Evolutionary conservation across 257 asterid genomes (phyloP).

Genomic region (Leptodermis oblonga): DNA sequence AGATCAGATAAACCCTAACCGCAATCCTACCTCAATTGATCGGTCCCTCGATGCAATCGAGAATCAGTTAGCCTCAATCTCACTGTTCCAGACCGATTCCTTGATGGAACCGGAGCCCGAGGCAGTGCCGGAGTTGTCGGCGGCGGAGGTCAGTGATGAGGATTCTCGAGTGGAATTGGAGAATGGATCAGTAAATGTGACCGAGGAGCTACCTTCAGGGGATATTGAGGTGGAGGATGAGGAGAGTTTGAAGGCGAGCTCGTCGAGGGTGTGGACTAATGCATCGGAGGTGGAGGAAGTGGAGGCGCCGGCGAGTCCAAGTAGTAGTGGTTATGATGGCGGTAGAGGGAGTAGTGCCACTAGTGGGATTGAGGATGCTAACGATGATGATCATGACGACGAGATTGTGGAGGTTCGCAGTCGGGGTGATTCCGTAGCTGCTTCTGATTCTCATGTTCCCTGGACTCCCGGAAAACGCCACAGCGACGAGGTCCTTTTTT

Average conservation of each 20-base stretch:
- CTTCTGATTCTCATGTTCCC: conserved; percentile 35
- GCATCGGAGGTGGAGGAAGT: conserved; percentile 45
- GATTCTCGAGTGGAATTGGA: conserved; percentile 3
- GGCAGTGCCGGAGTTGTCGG: not conserved
- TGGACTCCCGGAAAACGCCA: conserved; percentile 85
- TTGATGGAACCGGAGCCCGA: conserved; percentile 8
- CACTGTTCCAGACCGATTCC: conserved; percentile 39
- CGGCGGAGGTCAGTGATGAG: not conserved
- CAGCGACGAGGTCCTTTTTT: conserved; percentile 65
- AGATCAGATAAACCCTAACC: conserved; percentile 42
- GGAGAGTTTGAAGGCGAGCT: conserved; percentile 33
- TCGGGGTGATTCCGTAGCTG: conserved; percentile 29
- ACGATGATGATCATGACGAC: conserved; percentile 40
- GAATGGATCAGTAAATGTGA: conserved; percentile 18
- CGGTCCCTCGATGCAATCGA: conserved; percentile 92
- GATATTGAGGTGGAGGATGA: conserved; percentile 18
- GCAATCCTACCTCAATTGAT: conserved; percentile 52
- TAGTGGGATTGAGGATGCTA: conserved; percentile 38
- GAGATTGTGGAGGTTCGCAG: conserved; percentile 46
- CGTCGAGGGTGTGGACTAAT: conserved; percentile 47
- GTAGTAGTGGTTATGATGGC: conserved; percentile 95
- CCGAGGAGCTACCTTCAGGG: conserved; percentile 18
- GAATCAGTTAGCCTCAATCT: conserved; percentile 80
- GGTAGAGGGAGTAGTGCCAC: conserved; percentile 88
- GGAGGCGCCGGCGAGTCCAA: conserved; percentile 67